These are phyloP conservation scores for Lepiota subincarnata DNA, from an alignment of 768 basidiomycete genomes.

Conservation along the genomic window DNA sequence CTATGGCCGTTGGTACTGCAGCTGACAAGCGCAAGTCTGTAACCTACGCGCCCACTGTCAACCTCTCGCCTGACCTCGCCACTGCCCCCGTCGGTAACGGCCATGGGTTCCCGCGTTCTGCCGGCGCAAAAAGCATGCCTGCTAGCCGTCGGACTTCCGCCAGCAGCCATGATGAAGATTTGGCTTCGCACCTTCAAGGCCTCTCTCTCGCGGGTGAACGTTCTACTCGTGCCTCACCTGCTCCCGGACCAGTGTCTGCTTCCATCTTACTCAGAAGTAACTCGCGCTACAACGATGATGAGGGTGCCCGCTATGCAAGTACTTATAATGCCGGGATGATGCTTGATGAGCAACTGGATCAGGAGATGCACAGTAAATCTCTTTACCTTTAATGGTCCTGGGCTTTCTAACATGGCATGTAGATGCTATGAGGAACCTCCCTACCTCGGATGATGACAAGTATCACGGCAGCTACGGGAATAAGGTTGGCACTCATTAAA, in stretches of 20 bases:
- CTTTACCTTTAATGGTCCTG: conserved; percentile 1
- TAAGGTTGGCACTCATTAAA: conserved; percentile 45
- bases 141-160: conserved; percentile 87
- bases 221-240: conserved; percentile 52
- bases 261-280: conserved; percentile 50
- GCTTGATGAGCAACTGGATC: conserved; percentile 89
- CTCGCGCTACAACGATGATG: conserved; percentile 53
- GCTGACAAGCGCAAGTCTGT: conserved; percentile 86
- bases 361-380: conserved; percentile 87
- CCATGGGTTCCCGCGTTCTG: conserved; percentile 56
- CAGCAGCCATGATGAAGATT: conserved; percentile 81
- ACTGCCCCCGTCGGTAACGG: conserved; percentile 40
- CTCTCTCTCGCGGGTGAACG: conserved; percentile 65
- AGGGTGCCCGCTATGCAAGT: conserved; percentile 54
- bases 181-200: conserved; percentile 71
- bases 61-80: conserved; percentile 65
- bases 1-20: conserved; percentile 62
- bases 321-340: conserved; percentile 83
- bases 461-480: conserved; percentile 57
- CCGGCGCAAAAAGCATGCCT: conserved; percentile 89
- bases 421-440: conserved; percentile 88
- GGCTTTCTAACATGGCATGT: conserved; percentile 16
- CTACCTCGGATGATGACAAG: conserved; percentile 89
- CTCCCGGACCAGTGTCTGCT: conserved; percentile 46
- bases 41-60: conserved; percentile 75